Conservation (phyloP, 257 asterid genomes). For the Jacaranda copaia region DNA sequence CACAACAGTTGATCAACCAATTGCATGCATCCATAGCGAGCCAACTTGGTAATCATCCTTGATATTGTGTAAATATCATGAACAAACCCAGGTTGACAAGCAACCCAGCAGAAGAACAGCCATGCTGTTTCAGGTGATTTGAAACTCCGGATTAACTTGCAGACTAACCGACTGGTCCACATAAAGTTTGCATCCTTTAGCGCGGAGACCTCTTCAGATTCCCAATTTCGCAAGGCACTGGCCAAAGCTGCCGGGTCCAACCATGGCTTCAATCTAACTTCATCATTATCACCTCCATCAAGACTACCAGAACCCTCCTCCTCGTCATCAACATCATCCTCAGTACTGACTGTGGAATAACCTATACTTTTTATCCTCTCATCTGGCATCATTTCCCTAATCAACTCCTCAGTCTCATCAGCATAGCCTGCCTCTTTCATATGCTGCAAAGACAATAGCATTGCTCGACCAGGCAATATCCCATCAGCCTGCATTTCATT, state of each 20-base stretch:
- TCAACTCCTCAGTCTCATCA: slow-evolving; percentile 58
- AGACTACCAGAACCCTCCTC: slow-evolving; percentile 46
- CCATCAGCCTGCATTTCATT: slow-evolving; percentile 88
- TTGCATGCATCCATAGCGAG: slow-evolving; percentile 67
- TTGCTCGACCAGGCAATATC: slow-evolving; percentile 82
- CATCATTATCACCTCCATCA: slow-evolving; percentile 40
- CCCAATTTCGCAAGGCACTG: slow-evolving; percentile 74
- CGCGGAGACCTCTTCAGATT: slow-evolving; percentile 64
- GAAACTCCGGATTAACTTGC: slow-evolving; percentile 82
- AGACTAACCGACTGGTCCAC: slow-evolving; percentile 85
- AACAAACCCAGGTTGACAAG: slow-evolving; percentile 76
- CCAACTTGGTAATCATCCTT: slow-evolving; percentile 80
- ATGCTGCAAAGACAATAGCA: slow-evolving; percentile 63
- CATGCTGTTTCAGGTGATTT: slow-evolving; percentile 81
- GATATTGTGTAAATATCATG: slow-evolving; percentile 87
- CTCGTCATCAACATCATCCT: slow-evolving; percentile 65
- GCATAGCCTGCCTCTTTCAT: slow-evolving; percentile 77
- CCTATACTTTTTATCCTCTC: slow-evolving; percentile 66
- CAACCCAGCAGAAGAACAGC: slow-evolving; percentile 89
- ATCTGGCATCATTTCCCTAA: slow-evolving; percentile 75
- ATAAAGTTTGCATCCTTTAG: slow-evolving; percentile 66
- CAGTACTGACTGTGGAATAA: slow-evolving; percentile 50
- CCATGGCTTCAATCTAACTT: slow-evolving; percentile 82
- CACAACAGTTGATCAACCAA: slow-evolving; percentile 75
- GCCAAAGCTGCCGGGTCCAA: slow-evolving; percentile 90